A percentile compares a stretch with the other conserved stretches of the same genome.
Conservation (phyloP, 139 green algal genomes). For the Dunaliella primolecta region DNA sequence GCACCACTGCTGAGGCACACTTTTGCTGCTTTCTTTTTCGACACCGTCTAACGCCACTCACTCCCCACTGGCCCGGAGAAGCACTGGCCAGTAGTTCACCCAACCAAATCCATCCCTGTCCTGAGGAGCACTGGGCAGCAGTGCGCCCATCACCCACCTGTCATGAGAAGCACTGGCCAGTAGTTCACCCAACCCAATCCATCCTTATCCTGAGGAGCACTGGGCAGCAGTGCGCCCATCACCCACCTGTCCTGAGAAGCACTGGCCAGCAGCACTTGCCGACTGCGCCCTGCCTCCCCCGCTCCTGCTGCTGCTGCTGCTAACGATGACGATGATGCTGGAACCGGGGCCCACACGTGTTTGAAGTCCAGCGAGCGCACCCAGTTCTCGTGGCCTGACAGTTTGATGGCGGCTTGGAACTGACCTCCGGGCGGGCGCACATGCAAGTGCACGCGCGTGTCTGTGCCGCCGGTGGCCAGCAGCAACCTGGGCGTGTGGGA, state of each 20-base stretch:
- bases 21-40: no score
- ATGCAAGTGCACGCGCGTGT: constrained; percentile 59
- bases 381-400: constrained; percentile 85
- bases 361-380: constrained; percentile 71
- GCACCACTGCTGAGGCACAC: no score
- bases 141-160: no score
- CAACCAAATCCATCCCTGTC: no score
- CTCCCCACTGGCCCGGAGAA: no score
- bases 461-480: constrained; percentile 73
- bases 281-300: neutral
- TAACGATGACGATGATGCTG: neutral
- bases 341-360: constrained; percentile 16
- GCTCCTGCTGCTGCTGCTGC: neutral
- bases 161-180: no score
- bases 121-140: no score
- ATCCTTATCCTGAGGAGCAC: no score
- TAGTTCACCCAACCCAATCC: no score
- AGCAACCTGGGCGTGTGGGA: constrained; percentile 69
- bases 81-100: no score
- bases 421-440: constrained; percentile 27
- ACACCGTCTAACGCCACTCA: no score
- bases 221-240: no score
- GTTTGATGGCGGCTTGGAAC: constrained; percentile 51
- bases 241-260: constrained; percentile 87
- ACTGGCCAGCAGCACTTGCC: constrained; percentile 79